Conservation (phyloP, 176 grass and related monocot species). For the Oryza punctata region DNA sequence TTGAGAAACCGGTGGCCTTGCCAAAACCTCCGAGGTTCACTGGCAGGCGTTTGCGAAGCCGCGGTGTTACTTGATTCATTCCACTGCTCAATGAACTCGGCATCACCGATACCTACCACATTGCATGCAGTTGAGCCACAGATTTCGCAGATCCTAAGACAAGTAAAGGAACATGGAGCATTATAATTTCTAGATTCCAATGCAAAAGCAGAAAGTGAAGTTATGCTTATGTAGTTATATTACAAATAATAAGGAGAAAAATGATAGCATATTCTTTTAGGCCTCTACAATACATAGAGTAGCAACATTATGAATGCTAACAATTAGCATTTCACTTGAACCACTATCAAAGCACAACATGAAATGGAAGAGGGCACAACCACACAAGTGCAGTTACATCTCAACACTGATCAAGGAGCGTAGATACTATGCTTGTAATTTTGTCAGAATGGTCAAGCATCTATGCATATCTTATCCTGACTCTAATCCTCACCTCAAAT, state of each 20-base stretch:
- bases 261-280: neutral
- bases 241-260: neutral
- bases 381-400: neutral
- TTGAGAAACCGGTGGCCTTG: slow-evolving; percentile 95
- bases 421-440: neutral
- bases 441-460: neutral
- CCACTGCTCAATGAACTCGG: slow-evolving; percentile 79
- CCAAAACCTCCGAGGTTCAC: slow-evolving; percentile 78
- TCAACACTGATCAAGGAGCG: neutral
- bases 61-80: slow-evolving; percentile 56
- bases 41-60: slow-evolving; percentile 13
- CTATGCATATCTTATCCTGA: neutral
- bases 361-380: neutral
- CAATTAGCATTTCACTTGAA: neutral
- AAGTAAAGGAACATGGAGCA: slow-evolving; percentile 20
- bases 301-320: neutral
- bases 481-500: neutral
- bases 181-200: slow-evolving; percentile 6
- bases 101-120: slow-evolving; percentile 74
- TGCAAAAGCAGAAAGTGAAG: neutral
- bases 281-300: neutral
- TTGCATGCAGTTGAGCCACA: slow-evolving; percentile 83
- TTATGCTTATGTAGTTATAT: neutral
- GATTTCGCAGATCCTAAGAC: slow-evolving; percentile 80
- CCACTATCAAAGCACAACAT: neutral